phyloP scores from a whole-genome alignment of 228 moss, liverwort and hornwort genomes.

The Sphagnum magellanicum region DNA sequence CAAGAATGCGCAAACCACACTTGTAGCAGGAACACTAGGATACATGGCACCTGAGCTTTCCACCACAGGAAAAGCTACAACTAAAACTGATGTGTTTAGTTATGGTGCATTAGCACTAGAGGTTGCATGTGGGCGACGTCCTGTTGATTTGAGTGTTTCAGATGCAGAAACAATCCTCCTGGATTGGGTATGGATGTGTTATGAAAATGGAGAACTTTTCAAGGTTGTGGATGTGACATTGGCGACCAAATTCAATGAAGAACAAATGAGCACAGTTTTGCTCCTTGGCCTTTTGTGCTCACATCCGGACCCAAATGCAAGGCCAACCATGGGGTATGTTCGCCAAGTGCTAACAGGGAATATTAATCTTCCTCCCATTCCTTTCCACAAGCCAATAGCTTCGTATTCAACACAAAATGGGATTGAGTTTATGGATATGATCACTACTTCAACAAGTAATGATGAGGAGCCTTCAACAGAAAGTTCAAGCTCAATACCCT shows the following conservation, averaged over 20 bases:
- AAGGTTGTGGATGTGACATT: constrained; percentile 13
- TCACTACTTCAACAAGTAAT: no score
- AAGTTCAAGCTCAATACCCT: no score
- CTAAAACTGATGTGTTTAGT: constrained; percentile 21
- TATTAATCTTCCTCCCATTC: no score
- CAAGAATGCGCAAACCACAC: constrained; percentile 41
- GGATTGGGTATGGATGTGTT: constrained; percentile 10
- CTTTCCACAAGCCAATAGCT: no score
- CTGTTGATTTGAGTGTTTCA: background rate
- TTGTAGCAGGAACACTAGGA: constrained; percentile 43
- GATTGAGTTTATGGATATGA: no score
- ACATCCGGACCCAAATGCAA: constrained; percentile 18
- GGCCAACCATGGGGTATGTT: constrained; percentile 31
- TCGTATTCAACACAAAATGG: no score
- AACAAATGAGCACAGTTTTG: constrained; percentile 13
- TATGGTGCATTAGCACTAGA: constrained; percentile 19
- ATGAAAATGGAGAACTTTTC: constrained; percentile 13
- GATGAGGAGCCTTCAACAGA: no score
- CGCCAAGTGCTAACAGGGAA: constrained; percentile 16
- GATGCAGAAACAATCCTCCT: background rate
- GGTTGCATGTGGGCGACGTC: constrained; percentile 11
- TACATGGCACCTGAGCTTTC: constrained; percentile 55
- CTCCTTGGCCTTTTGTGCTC: constrained; percentile 24
- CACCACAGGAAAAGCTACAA: constrained; percentile 44
- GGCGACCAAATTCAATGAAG: constrained; percentile 6